Percentiles rank a stretch among this genome's conserved stretches.
These are phyloP conservation scores for Gremmenia infestans DNA, from an alignment of 2,329 filamentous ascomycete species.

Conservation along the genomic window DNA sequence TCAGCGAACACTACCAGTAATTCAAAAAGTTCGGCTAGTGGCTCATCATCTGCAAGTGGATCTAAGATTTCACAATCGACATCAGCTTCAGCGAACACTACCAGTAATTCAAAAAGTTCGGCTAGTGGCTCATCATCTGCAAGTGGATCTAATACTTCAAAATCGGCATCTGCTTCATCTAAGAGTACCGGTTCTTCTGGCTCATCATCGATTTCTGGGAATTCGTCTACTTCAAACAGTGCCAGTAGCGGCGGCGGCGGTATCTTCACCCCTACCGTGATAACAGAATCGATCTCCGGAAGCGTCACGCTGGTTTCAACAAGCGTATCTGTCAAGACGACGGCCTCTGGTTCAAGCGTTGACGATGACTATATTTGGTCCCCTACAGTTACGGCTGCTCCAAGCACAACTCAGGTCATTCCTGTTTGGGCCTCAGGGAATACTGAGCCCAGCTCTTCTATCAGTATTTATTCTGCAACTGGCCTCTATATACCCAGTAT, in stretches of 20 bases:
- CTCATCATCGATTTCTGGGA: no score
- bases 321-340: no score
- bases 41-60: background rate
- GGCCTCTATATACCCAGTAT: conserved; percentile 1
- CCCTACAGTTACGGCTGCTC: background rate
- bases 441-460: background rate
- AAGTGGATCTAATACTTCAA: background rate
- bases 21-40: background rate
- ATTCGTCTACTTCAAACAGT: no score
- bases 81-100: background rate
- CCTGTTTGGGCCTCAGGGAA: background rate
- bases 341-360: no score
- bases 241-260: no score
- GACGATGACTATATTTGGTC: background rate
- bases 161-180: background rate
- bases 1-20: background rate
- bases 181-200: no score
- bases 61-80: no score
- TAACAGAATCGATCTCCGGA: background rate
- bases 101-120: background rate
- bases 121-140: background rate
- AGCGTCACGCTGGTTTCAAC: background rate
- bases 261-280: no score
- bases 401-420: background rate
- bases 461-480: background rate